Conservation (phyloP, 345 rosid genomes). For the Gossypium rotundifolium region DNA sequence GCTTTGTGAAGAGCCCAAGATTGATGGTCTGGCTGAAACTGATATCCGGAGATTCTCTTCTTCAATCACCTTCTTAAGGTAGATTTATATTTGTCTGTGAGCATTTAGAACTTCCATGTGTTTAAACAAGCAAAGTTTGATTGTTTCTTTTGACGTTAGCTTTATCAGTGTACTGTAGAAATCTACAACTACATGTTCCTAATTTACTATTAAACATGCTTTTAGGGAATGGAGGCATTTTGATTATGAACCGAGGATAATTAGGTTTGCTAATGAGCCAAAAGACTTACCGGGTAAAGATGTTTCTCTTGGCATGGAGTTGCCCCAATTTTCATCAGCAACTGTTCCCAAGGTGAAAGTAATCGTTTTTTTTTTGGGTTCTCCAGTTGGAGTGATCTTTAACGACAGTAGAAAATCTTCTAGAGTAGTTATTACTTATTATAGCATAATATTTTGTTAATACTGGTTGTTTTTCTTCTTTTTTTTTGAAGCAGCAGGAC, state of each 20-base stretch:
- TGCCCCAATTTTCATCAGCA: slow-evolving; percentile 86
- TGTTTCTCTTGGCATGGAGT: slow-evolving; percentile 21
- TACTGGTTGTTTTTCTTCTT: neutral
- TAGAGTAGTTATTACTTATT: neutral
- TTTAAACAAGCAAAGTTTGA: neutral
- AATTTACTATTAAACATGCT: neutral
- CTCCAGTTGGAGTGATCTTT: neutral
- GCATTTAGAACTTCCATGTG: neutral
- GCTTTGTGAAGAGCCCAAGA: slow-evolving; percentile 49
- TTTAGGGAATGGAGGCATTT: slow-evolving; percentile 68
- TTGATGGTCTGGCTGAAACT: slow-evolving; percentile 25
- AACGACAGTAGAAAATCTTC: neutral
- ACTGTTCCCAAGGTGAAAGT: slow-evolving; percentile 54
- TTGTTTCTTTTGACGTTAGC: neutral
- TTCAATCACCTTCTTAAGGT: slow-evolving; percentile 65
- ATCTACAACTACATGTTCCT: neutral
- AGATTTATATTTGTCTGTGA: slow-evolving; percentile 6
- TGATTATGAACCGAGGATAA: slow-evolving; percentile 35
- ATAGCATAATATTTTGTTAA: neutral
- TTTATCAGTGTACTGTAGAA: neutral
- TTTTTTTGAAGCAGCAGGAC: slow-evolving; percentile 23
- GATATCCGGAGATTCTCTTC: slow-evolving; percentile 46
- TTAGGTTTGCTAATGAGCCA: slow-evolving; percentile 46
- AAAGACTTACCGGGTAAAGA: slow-evolving; percentile 16
- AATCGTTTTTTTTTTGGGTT: neutral